Percentiles rank a stretch among this genome's conserved stretches.
Evolutionary conservation across 2,329 filamentous ascomycete species (phyloP).

Genomic region (Aureobasidium mangrovei): DNA sequence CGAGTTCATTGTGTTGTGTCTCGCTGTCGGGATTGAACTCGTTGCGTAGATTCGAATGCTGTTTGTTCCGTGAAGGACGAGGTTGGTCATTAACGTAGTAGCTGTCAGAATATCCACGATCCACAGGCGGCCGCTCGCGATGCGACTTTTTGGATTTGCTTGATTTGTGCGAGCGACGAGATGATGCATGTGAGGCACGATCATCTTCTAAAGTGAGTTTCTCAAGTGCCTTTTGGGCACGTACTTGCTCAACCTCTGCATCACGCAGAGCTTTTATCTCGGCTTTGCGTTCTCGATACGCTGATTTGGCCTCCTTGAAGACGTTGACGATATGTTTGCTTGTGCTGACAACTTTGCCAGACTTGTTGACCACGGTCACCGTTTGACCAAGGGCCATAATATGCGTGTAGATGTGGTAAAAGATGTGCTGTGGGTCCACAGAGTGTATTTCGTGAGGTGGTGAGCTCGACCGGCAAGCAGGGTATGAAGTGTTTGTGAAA

Average conservation of each 20-base stretch:
- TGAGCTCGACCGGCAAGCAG: constrained; percentile 9
- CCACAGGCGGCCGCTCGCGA: constrained; percentile 28
- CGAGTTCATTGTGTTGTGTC: constrained; percentile 32
- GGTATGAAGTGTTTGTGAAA: not conserved
- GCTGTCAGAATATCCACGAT: constrained; percentile 39
- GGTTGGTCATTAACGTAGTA: constrained; percentile 35
- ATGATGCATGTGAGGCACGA: constrained; percentile 21
- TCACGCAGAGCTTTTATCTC: constrained; percentile 66
- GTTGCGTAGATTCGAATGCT: constrained; percentile 25
- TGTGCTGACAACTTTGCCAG: constrained; percentile 82
- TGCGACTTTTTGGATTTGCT: not conserved
- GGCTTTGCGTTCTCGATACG: constrained; percentile 81
- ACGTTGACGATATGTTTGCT: constrained; percentile 83
- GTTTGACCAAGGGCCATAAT: constrained; percentile 51
- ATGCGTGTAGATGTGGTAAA: not conserved
- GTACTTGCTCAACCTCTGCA: constrained; percentile 46
- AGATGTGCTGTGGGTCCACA: not conserved
- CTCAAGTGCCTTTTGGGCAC: constrained; percentile 48
- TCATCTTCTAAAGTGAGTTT: constrained; percentile 23
- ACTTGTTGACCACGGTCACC: constrained; percentile 83
- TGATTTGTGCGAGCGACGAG: constrained; percentile 16
- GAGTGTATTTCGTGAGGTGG: not conserved
- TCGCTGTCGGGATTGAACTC: constrained; percentile 19
- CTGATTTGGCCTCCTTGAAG: constrained; percentile 83
- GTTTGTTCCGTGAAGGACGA: constrained; percentile 16